Base-by-base conservation (phyloP, 169 alveolate species). In the Plasmodium reichenowi region DNA sequence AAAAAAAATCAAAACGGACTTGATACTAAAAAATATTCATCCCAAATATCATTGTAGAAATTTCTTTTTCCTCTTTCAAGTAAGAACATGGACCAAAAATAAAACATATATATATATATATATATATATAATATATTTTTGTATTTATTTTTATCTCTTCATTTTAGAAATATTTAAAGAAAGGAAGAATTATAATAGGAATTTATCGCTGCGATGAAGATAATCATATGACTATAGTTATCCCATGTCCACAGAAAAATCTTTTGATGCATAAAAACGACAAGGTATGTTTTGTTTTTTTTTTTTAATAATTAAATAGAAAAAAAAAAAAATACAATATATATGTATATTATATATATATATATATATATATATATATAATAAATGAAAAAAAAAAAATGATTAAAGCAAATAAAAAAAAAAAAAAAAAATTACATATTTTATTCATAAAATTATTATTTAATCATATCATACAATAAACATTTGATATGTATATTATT, bases 221-320 rank as follows among this genome's bases (percentile, higher is more conserved):
- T 20, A 86, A 86, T 24, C 47, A 86, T 72, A 86, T 86, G 92
- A 70, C 47, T 63, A 71, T 86, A 17, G 92, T 86, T 17, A 86
- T 86, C 29, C 92, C 92, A n/a, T 86, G 92, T 54, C 92, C 92
- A 2, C 88, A 86, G 52, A 73, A 72, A 45, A 24, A 59, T 63
- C 72, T 86, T 52, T 59, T 86, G n/a, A 60, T 86, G 92, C 88
- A 86, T 72, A 86, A 58, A 47, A 43, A 20, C 22, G 92, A 86
- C 58, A 71, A 63, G 87, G 92, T 86, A 71, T 12, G n/a, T n/a
- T 24, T 10, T 17, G 5, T 17, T 17, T 13, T 17, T 9, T 56
- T 56, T 56, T 56, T 13, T 52, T 52, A 7, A 22, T 2, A 63
- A 83, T 43, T 24, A 47, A 58, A 20, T 54, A 62, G 45, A 24